A percentile compares a stretch with the other conserved stretches of the same genome.
Conservation (phyloP, 176 grass and related monocot genomes). For the Tillandsia leiboldiana region DNA sequence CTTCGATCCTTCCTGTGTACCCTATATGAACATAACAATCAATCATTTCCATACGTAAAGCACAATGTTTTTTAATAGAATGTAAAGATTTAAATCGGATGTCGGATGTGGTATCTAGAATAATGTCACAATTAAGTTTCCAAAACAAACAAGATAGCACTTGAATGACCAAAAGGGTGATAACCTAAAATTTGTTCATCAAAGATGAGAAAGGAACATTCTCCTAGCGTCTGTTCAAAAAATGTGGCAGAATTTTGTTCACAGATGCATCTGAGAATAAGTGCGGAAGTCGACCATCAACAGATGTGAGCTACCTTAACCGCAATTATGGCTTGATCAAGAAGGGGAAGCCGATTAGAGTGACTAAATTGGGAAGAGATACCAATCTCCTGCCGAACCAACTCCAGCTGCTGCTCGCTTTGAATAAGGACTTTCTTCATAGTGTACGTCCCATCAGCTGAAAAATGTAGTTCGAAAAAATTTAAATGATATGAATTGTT, state of each 20-base stretch:
- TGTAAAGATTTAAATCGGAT: too few species aligned
- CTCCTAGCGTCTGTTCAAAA: too few species aligned
- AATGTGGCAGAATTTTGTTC: too few species aligned
- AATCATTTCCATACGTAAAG: not conserved
- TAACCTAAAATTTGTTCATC: too few species aligned
- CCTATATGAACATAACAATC: conserved; percentile 24
- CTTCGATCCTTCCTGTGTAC: conserved; percentile 46
- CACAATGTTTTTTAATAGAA: too few species aligned
- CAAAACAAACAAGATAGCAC: too few species aligned
- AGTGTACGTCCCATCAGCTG: conserved; percentile 74
- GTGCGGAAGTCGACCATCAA: not conserved
- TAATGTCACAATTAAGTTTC: too few species aligned
- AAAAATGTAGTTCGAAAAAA: not conserved
- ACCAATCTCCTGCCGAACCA: conserved; percentile 63
- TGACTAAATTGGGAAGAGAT: conserved; percentile 80
- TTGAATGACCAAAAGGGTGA: too few species aligned
- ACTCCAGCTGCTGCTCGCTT: conserved; percentile 54
- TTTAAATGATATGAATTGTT: too few species aligned
- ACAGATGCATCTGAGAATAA: too few species aligned
- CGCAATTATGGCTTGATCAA: conserved; percentile 70
- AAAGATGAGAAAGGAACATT: too few species aligned
- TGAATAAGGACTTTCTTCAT: conserved; percentile 84
- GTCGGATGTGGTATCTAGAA: too few species aligned
- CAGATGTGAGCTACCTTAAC: conserved; percentile 40
- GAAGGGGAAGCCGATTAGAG: conserved; percentile 83